Conservation (phyloP, 176 grass and related monocot species). For the Ananas comosus region DNA sequence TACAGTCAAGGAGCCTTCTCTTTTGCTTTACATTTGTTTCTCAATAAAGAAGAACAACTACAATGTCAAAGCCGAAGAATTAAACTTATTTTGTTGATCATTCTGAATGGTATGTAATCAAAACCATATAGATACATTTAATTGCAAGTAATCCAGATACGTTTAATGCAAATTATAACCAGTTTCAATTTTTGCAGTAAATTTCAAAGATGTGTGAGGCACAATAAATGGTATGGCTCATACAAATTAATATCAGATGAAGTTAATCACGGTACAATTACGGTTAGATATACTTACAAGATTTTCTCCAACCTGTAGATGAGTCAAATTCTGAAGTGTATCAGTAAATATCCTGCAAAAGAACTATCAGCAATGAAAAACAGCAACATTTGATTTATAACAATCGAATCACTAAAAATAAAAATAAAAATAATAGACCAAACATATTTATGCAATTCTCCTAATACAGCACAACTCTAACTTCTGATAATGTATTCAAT, state of each 20-base stretch:
- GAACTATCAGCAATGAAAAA: constrained; percentile 14
- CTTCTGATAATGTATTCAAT: no score
- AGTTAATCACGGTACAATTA: neutral
- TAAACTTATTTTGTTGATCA: no score
- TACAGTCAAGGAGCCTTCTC: no score
- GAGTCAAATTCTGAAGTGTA: constrained; percentile 52
- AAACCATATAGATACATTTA: no score
- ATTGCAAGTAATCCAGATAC: neutral
- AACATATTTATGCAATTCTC: neutral
- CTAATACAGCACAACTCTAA: no score
- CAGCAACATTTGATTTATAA: neutral
- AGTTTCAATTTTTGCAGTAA: neutral
- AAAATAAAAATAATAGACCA: neutral
- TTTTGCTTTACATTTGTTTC: no score
- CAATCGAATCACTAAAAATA: neutral
- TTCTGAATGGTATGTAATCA: no score
- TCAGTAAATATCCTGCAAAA: constrained; percentile 72
- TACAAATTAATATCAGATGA: neutral
- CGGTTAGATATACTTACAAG: constrained; percentile 34
- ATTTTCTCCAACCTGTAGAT: constrained; percentile 35
- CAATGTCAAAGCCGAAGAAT: no score
- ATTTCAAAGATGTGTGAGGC: neutral
- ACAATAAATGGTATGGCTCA: neutral
- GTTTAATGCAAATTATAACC: neutral
- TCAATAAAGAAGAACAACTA: no score